phyloP scores from a whole-genome alignment of 179 eudicot genomes.

The Dionaea muscipula region DNA sequence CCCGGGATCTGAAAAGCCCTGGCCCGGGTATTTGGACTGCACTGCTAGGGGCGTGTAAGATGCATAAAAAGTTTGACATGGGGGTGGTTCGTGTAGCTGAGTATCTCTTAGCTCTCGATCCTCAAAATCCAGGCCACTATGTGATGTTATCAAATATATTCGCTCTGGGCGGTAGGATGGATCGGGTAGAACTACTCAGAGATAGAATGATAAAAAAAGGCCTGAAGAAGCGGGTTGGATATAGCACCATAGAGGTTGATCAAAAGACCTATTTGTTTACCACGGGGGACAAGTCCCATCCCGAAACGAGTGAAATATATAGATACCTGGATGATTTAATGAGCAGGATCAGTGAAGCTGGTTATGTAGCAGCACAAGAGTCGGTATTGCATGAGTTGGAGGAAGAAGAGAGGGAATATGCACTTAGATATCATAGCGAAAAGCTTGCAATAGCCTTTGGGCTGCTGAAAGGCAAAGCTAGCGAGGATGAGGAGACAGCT shows the following conservation, averaged over 20 bases:
- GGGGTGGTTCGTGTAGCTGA: constrained; percentile 29
- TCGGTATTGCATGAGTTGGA: constrained; percentile 29
- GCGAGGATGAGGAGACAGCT: constrained; percentile 9
- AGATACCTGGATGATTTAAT: constrained; percentile 25
- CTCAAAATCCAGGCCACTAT: constrained; percentile 24
- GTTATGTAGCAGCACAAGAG: constrained; percentile 22
- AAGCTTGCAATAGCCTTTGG: constrained; percentile 40
- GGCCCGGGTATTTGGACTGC: constrained; percentile 25
- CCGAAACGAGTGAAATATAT: constrained; percentile 18
- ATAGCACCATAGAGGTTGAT: constrained; percentile 25
- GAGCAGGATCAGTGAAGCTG: constrained; percentile 19
- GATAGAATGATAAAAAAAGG: constrained; percentile 23
- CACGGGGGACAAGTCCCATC: constrained; percentile 29
- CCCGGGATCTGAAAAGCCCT: constrained; percentile 13
- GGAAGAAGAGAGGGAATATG: constrained; percentile 29
- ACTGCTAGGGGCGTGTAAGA: constrained; percentile 32
- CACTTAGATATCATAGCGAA: constrained; percentile 32
- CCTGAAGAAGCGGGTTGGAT: constrained; percentile 31
- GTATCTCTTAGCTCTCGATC: constrained; percentile 27
- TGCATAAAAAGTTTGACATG: constrained; percentile 27
- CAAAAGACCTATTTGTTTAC: constrained; percentile 24
- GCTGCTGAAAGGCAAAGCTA: constrained; percentile 22
- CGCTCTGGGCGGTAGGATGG: constrained; percentile 29
- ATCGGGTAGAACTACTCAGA: constrained; percentile 25
- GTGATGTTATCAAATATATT: constrained; percentile 27